These are phyloP conservation scores for Neopestalotiopsis sp. DNA, from an alignment of 2,329 filamentous ascomycete species.

Conservation along the genomic window DNA sequence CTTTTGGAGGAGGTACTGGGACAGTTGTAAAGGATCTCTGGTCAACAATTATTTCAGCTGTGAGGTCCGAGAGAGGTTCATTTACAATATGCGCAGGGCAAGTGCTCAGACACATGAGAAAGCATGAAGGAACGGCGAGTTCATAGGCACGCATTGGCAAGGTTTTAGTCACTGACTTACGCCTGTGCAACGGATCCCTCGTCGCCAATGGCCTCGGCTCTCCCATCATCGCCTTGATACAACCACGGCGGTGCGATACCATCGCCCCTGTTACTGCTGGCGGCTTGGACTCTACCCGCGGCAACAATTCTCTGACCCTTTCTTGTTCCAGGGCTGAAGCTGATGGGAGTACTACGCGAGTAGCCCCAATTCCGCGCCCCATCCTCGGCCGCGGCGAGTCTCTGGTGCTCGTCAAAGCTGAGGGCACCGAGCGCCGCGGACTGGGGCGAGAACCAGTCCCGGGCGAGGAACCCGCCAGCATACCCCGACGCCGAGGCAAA, in stretches of 20 bases:
- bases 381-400: slow-evolving; percentile 63
- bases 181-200: slow-evolving; percentile 68
- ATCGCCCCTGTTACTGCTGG: slow-evolving; percentile 40
- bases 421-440: slow-evolving; percentile 65
- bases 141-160: not conserved
- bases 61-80: not conserved
- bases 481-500: slow-evolving; percentile 77
- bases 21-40: slow-evolving; percentile 71
- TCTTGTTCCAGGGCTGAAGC: slow-evolving; percentile 42
- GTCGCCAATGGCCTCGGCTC: slow-evolving; percentile 65
- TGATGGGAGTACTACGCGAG: slow-evolving; percentile 61
- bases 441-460: slow-evolving; percentile 71
- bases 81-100: not conserved
- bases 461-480: slow-evolving; percentile 75
- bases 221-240: slow-evolving; percentile 56
- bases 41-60: slow-evolving; percentile 14
- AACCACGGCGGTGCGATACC: slow-evolving; percentile 61
- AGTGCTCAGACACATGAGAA: not conserved
- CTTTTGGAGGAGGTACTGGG: slow-evolving; percentile 65
- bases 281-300: slow-evolving; percentile 63
- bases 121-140: not conserved
- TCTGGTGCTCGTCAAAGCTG: slow-evolving; percentile 71
- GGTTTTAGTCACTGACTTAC: slow-evolving; percentile 44
- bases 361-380: slow-evolving; percentile 61
- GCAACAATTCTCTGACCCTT: slow-evolving; percentile 56